Conservation (phyloP, 441 rosid genomes). For the Populus hybrid region DNA sequence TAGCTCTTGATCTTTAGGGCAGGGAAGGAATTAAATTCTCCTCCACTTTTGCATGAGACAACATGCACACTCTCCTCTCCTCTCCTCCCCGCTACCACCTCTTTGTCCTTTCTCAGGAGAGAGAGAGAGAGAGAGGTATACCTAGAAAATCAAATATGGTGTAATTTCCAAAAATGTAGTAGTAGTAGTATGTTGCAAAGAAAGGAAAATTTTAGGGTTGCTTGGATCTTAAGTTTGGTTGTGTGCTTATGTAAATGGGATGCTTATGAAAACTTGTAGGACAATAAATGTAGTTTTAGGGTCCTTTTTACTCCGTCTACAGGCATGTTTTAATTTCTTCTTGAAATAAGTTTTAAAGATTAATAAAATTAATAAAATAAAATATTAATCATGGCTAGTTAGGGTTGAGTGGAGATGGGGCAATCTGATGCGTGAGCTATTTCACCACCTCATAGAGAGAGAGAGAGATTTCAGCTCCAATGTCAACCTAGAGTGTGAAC, state of each 20-base stretch:
- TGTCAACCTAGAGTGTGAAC: slow-evolving; percentile 66
- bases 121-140: slow-evolving; percentile 1
- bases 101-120: slow-evolving; percentile 15
- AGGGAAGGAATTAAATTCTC: slow-evolving; percentile 61
- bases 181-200: not conserved
- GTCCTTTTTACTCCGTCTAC: slow-evolving; percentile 24
- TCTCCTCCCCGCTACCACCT: slow-evolving; percentile 11
- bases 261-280: slow-evolving; percentile 35
- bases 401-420: slow-evolving; percentile 61
- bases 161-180: not conserved
- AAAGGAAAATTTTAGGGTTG: slow-evolving; percentile 26
- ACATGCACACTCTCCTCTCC: not conserved
- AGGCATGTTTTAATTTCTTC: slow-evolving; percentile 17
- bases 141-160: slow-evolving; percentile 23
- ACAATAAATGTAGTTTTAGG: slow-evolving; percentile 40
- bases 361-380: not conserved
- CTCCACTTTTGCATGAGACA: slow-evolving; percentile 24
- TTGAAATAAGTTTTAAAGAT: slow-evolving; percentile 11
- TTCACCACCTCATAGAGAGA: slow-evolving; percentile 22
- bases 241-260: slow-evolving; percentile 15
- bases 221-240: slow-evolving; percentile 63
- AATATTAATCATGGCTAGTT: slow-evolving; percentile 10
- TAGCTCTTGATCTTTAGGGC: slow-evolving; percentile 39
- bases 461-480: slow-evolving; percentile 42
- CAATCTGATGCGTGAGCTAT: slow-evolving; percentile 35